Percentiles rank a stretch among this genome's conserved stretches.
Conservation (phyloP, 2,329 filamentous ascomycete genomes). For the Aspergillus sp. region DNA sequence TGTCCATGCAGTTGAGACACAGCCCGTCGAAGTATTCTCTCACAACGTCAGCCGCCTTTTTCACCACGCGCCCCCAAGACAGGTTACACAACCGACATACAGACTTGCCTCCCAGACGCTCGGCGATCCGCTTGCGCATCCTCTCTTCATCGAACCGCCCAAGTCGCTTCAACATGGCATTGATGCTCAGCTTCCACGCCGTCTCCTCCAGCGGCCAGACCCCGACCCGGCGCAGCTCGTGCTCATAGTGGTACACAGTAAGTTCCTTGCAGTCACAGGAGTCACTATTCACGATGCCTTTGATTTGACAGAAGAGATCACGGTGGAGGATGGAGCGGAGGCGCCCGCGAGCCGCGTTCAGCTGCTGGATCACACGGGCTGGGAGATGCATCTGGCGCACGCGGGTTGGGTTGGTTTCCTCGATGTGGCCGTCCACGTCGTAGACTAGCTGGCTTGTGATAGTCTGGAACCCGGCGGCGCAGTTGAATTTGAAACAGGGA, state of each 20-base stretch:
- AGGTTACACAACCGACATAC: too few species aligned
- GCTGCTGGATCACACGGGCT: neutral
- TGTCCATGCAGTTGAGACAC: too few species aligned
- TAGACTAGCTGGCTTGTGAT: conserved; percentile 3
- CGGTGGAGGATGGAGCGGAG: neutral
- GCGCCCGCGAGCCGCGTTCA: neutral
- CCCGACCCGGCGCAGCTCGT: neutral
- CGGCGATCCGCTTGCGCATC: neutral
- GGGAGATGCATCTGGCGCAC: conserved; percentile 1
- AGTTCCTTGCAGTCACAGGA: neutral
- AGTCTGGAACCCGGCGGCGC: neutral
- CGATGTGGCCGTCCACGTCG: neutral
- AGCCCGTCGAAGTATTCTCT: too few species aligned
- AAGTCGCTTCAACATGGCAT: neutral
- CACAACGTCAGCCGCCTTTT: too few species aligned
- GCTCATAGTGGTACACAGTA: neutral
- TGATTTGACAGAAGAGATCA: neutral
- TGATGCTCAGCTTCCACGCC: neutral
- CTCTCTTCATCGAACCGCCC: neutral
- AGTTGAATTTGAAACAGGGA: conserved; percentile 3
- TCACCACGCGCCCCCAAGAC: too few species aligned
- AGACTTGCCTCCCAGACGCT: too few species aligned
- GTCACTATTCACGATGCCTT: neutral
- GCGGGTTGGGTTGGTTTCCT: conserved; percentile 3
- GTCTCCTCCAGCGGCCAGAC: neutral